These are phyloP conservation scores for Thecaphora thlaspeos DNA, from an alignment of 1,284 basidiomycete genomes.

Conservation along the genomic window DNA sequence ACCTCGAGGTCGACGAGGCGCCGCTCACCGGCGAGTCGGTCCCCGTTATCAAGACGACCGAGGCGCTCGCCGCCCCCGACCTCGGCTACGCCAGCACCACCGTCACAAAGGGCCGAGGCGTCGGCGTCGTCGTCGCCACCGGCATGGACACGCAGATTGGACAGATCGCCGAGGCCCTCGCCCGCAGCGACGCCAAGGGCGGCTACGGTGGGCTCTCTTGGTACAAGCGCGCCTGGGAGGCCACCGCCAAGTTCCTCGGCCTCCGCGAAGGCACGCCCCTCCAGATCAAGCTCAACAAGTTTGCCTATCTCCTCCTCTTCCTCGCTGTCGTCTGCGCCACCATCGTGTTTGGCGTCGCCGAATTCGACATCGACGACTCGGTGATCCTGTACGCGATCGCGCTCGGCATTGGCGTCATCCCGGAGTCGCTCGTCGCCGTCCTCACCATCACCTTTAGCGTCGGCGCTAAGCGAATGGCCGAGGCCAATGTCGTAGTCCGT, in stretches of 20 bases:
- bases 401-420: constrained; percentile 53
- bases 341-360: constrained; percentile 63
- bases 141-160: constrained; percentile 48
- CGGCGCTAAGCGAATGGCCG: constrained; percentile 52
- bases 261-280: constrained; percentile 64
- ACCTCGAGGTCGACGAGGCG: constrained; percentile 51
- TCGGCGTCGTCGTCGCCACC: constrained; percentile 46
- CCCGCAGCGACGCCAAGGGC: constrained; percentile 13
- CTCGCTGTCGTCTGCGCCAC: constrained; percentile 64
- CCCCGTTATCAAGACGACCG: constrained; percentile 42
- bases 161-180: constrained; percentile 47
- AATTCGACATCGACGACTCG: constrained; percentile 56
- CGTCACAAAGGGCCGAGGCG: constrained; percentile 49
- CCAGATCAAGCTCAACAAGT: constrained; percentile 66
- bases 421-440: constrained; percentile 60
- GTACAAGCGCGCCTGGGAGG: constrained; percentile 39
- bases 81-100: constrained; percentile 43
- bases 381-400: constrained; percentile 61
- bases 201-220: constrained; percentile 9
- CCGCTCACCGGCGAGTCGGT: constrained; percentile 50
- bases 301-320: constrained; percentile 67
- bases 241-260: constrained; percentile 57
- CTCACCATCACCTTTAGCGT: constrained; percentile 48
- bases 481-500: constrained; percentile 49
- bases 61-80: constrained; percentile 28